Conservation (phyloP, 805 yeast genomes). For the Saccharomycopsis malanga region DNA sequence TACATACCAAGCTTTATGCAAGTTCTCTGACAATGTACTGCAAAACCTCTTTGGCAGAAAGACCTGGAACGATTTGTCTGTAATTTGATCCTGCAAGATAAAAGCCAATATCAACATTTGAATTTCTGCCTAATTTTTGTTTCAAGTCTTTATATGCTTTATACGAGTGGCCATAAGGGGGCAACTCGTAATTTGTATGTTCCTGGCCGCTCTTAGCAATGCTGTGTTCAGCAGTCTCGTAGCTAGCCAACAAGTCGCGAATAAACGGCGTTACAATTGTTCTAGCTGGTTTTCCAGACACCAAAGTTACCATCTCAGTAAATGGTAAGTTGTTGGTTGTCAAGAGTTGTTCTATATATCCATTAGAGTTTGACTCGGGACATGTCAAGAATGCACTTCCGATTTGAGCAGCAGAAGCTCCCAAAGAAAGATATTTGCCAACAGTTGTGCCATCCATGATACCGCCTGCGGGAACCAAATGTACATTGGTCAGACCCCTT, state of each 20-base stretch:
- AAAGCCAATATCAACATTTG: neutral
- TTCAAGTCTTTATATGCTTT: neutral
- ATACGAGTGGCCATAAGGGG: neutral
- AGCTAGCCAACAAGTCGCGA: neutral
- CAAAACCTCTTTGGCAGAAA: neutral
- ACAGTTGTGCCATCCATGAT: constrained; percentile 32
- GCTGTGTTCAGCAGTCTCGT: neutral
- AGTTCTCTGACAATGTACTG: too few relatives aligned
- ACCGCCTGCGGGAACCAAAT: constrained; percentile 49
- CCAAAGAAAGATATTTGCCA: constrained; percentile 30
- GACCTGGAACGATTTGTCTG: neutral
- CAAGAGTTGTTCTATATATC: neutral
- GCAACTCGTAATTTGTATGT: too few relatives aligned
- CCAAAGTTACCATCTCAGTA: constrained; percentile 28
- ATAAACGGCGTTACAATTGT: constrained; percentile 34
- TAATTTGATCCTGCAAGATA: neutral
- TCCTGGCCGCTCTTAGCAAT: neutral
- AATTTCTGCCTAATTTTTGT: too few relatives aligned
- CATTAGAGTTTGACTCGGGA: constrained; percentile 27
- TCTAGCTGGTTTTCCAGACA: constrained; percentile 37
- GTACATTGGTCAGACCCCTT: constrained; percentile 21
- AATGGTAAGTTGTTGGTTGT: neutral
- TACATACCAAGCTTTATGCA: too few relatives aligned
- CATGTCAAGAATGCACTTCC: constrained; percentile 45
- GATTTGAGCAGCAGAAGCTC: constrained; percentile 49